phyloP scores from a whole-genome alignment of 257 asterid genomes.

The Galeopsis tetrahit region DNA sequence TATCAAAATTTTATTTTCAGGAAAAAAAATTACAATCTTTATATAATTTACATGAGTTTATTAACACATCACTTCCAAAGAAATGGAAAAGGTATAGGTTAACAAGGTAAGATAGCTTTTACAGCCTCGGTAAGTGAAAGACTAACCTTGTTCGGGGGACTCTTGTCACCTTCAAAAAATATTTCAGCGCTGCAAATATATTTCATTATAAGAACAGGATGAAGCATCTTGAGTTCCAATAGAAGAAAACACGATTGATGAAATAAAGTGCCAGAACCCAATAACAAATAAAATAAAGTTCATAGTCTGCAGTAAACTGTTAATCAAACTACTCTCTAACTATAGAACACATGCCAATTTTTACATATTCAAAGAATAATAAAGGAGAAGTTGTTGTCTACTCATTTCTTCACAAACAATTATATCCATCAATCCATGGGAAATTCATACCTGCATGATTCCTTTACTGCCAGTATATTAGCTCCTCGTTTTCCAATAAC shows the following conservation, averaged over 20 bases:
- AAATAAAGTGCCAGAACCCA: background rate
- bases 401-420: background rate
- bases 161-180: conserved; percentile 80
- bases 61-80: too few species aligned
- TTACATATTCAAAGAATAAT: background rate
- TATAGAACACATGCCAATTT: background rate
- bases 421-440: background rate
- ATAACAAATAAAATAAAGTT: background rate
- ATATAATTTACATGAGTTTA: background rate
- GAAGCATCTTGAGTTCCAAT: too few species aligned
- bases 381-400: background rate
- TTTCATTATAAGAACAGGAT: conserved; percentile 25
- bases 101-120: background rate
- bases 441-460: conserved; percentile 79
- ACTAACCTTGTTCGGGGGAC: conserved; percentile 93
- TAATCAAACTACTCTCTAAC: background rate
- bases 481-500: conserved; percentile 86
- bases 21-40: too few species aligned
- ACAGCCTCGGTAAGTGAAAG: conserved; percentile 20
- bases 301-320: conserved; percentile 10
- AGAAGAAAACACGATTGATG: conserved; percentile 8
- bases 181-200: conserved; percentile 89
- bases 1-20: too few species aligned
- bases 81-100: background rate
- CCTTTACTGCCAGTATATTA: conserved; percentile 76